Percentiles rank a stretch among this genome's conserved stretches.
These are phyloP conservation scores for Bonia amplexicaulis DNA, from an alignment of 176 grass and related monocot species.

Conservation along the genomic window DNA sequence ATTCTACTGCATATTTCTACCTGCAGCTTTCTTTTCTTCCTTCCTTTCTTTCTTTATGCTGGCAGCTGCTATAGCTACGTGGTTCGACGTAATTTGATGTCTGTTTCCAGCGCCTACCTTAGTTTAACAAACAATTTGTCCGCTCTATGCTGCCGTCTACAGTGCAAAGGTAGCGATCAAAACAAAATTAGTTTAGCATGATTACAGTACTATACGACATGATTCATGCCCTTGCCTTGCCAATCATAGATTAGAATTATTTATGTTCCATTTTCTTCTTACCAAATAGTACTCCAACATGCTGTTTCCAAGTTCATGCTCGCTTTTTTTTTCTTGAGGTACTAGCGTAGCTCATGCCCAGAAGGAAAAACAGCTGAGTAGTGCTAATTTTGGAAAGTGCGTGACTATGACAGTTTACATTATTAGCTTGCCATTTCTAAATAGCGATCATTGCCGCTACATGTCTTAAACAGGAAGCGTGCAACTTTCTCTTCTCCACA, in stretches of 20 bases:
- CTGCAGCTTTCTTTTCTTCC: not conserved
- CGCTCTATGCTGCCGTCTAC: not conserved
- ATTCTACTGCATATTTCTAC: slow-evolving; percentile 5
- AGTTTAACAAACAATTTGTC: not conserved
- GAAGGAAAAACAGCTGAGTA: not conserved
- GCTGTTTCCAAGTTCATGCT: not conserved
- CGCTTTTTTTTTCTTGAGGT: not conserved
- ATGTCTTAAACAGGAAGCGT: not conserved
- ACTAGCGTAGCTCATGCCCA: not conserved
- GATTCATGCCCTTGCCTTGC: not conserved
- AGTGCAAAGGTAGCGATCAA: not conserved
- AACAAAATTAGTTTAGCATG: not conserved
- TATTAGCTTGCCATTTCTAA: not conserved
- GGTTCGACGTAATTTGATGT: not conserved
- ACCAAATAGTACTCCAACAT: not conserved
- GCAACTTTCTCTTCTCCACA: not conserved
- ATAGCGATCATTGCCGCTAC: not conserved
- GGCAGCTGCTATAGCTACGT: not conserved
- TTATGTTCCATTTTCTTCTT: not conserved
- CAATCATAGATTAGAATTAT: not conserved
- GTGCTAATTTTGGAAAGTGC: not conserved
- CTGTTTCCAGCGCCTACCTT: not conserved
- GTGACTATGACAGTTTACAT: not conserved
- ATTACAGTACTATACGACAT: not conserved
- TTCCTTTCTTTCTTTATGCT: not conserved